phyloP scores from a whole-genome alignment of 2,329 filamentous ascomycete genomes.

The Aspergillus ruber region DNA sequence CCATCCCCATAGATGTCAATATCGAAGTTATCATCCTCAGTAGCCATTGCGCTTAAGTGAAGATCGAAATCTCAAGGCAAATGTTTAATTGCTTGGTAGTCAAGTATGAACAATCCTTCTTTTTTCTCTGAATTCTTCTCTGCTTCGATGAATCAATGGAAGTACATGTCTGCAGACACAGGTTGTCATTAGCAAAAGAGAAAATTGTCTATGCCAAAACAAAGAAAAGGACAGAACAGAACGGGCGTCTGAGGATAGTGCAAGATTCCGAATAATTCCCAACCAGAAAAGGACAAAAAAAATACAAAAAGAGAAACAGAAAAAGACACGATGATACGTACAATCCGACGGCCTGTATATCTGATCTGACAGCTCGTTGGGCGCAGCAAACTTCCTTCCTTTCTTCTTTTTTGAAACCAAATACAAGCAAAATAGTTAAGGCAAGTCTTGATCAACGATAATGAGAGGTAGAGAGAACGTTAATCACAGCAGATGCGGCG shows the following conservation, averaged over 20 bases:
- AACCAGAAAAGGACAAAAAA: conserved; percentile 5
- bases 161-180: conserved; percentile 39
- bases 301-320: conserved; percentile 10
- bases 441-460: conserved; percentile 13
- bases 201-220: conserved; percentile 10
- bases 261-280: background rate
- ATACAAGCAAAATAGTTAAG: conserved; percentile 19
- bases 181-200: conserved; percentile 33
- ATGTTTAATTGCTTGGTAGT: conserved; percentile 31
- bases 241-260: too few relatives aligned
- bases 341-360: conserved; percentile 27
- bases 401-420: conserved; percentile 17
- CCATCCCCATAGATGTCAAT: conserved; percentile 66
- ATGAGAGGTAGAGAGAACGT: conserved; percentile 6
- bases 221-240: conserved; percentile 1
- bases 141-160: conserved; percentile 29
- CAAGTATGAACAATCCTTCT: conserved; percentile 34
- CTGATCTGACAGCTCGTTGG: conserved; percentile 13
- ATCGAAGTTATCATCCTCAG: conserved; percentile 64
- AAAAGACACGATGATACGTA: conserved; percentile 33
- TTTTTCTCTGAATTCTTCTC: conserved; percentile 4
- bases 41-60: conserved; percentile 37
- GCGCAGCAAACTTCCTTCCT: conserved; percentile 12
- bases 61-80: conserved; percentile 22
- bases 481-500: conserved; percentile 19